phyloP scores from a whole-genome alignment of 495 filamentous ascomycete genomes.

The Penicillium roqueforti region DNA sequence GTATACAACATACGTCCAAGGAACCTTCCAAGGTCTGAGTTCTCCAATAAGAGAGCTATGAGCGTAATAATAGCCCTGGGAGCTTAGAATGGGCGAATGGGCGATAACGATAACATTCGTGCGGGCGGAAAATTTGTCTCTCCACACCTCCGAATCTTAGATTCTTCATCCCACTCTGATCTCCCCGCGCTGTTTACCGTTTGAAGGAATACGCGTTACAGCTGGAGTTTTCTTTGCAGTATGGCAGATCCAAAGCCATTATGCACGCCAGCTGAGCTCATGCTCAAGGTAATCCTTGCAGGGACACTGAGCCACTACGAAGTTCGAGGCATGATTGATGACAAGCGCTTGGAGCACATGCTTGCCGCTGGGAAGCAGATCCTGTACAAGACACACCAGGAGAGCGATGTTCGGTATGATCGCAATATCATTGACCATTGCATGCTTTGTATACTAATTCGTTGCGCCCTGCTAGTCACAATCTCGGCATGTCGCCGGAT shows the following conservation, averaged over 20 bases:
- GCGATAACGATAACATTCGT: not conserved
- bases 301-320: constrained; percentile 50
- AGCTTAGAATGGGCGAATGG: not conserved
- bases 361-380: constrained; percentile 48
- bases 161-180: constrained; percentile 7
- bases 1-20: no score
- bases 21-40: no score
- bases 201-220: not conserved
- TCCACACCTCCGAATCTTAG: constrained; percentile 9
- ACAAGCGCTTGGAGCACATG: constrained; percentile 49
- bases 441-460: not conserved
- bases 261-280: constrained; percentile 46
- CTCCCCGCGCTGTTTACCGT: constrained; percentile 6
- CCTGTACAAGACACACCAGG: constrained; percentile 48
- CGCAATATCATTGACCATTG: not conserved
- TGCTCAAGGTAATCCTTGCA: constrained; percentile 47
- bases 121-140: constrained; percentile 15
- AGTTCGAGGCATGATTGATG: constrained; percentile 49
- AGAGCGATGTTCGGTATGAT: constrained; percentile 47
- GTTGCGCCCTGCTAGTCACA: constrained; percentile 21
- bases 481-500: constrained; percentile 55
- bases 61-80: no score
- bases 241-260: constrained; percentile 38
- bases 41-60: no score
- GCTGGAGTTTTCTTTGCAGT: constrained; percentile 5